Conservation (phyloP, 306 rosid genomes). For the Glycine tomentella region DNA sequence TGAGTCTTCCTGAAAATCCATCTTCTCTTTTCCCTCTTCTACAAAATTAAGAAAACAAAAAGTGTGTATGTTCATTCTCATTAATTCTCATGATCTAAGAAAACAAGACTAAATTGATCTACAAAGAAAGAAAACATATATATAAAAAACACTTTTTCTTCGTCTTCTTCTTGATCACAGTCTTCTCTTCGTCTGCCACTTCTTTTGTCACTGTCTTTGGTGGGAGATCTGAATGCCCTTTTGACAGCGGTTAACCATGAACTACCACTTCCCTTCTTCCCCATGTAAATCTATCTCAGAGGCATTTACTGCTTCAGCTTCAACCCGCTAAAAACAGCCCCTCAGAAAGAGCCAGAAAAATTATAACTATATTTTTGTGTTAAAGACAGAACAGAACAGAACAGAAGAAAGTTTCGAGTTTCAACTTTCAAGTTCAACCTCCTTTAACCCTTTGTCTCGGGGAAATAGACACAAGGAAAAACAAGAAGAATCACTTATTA, state of each 20-base stretch:
- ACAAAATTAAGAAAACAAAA: constrained; percentile 12
- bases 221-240: constrained; percentile 99
- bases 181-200: constrained; percentile 51
- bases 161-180: constrained; percentile 70
- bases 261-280: constrained; percentile 81
- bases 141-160: constrained; percentile 66
- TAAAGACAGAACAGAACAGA: constrained; percentile 36
- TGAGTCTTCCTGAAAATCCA: constrained; percentile 81
- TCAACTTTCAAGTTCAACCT: neutral
- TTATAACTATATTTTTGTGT: neutral
- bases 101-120: neutral
- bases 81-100: constrained; percentile 1
- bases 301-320: constrained; percentile 56
- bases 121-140: neutral
- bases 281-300: constrained; percentile 67
- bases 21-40: constrained; percentile 88
- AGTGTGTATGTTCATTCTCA: neutral
- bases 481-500: constrained; percentile 4
- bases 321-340: too few relatives aligned
- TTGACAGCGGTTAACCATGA: constrained; percentile 98
- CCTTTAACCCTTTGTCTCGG: constrained; percentile 37
- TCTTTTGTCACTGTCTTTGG: constrained; percentile 66
- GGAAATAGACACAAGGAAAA: constrained; percentile 14
- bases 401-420: neutral
- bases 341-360: constrained; percentile 46